Evolutionary conservation across 768 basidiomycete species (phyloP).

Genomic region (Xanthoconium stramineum): DNA sequence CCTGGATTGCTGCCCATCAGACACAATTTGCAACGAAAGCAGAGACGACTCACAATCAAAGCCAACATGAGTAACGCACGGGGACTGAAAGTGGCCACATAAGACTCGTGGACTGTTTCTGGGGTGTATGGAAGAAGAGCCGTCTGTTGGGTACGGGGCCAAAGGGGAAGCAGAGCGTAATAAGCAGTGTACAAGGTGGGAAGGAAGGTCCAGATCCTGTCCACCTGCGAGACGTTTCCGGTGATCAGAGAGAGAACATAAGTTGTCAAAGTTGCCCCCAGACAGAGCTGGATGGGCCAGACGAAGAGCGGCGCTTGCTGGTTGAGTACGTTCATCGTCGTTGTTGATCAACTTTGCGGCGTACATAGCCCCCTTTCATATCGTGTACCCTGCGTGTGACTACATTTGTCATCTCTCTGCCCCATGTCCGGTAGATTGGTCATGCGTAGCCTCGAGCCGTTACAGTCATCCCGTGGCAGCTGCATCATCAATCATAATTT

Average conservation of each 20-base stretch:
- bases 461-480: too few relatives aligned
- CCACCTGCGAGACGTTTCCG: constrained; percentile 83
- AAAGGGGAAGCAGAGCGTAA: constrained; percentile 72
- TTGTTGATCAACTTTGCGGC: background rate
- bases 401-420: too few relatives aligned
- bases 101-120: constrained; percentile 33
- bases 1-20: constrained; percentile 23
- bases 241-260: constrained; percentile 67
- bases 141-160: constrained; percentile 36
- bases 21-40: background rate
- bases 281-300: constrained; percentile 66
- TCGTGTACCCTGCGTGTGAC: background rate
- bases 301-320: constrained; percentile 37
- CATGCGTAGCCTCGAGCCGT: too few relatives aligned
- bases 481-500: too few relatives aligned
- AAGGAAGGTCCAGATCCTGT: constrained; percentile 76
- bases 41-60: constrained; percentile 47
- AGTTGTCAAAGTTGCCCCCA: constrained; percentile 42
- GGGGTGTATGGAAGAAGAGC: constrained; percentile 57
- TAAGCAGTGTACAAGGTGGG: constrained; percentile 82
- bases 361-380: background rate
- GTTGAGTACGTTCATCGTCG: constrained; percentile 14
- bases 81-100: constrained; percentile 55
- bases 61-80: constrained; percentile 73
- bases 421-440: too few relatives aligned